Conservation (phyloP, 352 stramenopile genomes). For the Elongisporangium undulatum region DNA sequence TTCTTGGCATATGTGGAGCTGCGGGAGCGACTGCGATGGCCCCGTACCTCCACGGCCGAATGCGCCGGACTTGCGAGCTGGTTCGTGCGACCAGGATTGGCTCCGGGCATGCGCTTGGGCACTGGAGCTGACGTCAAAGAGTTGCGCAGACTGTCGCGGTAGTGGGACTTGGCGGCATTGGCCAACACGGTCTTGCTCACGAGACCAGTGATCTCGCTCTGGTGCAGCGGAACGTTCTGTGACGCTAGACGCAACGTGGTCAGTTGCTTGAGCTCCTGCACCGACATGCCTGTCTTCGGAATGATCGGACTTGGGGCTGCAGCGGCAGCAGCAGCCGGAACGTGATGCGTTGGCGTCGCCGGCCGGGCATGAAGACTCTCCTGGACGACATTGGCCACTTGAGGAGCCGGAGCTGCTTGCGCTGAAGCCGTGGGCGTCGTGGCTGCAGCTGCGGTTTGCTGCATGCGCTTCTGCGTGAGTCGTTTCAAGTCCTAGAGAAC, state of each 20-base stretch:
- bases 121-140: constrained; percentile 51
- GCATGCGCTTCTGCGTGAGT: constrained; percentile 83
- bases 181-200: constrained; percentile 73
- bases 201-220: constrained; percentile 62
- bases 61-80: constrained; percentile 20
- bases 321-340: constrained; percentile 37
- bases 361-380: constrained; percentile 11
- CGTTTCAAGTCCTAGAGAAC: constrained; percentile 57
- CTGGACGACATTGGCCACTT: not conserved
- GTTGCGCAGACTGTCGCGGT: constrained; percentile 55
- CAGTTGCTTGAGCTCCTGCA: constrained; percentile 85
- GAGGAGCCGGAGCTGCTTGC: constrained; percentile 12
- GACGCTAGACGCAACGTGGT: constrained; percentile 74
- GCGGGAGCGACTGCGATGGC: constrained; percentile 46
- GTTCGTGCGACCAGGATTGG: constrained; percentile 25
- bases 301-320: constrained; percentile 21
- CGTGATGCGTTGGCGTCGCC: constrained; percentile 62
- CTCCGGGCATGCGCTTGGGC: constrained; percentile 28
- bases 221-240: constrained; percentile 54
- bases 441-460: constrained; percentile 32
- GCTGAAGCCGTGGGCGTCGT: constrained; percentile 23
- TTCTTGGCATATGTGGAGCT: constrained; percentile 41
- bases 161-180: constrained; percentile 76
- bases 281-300: constrained; percentile 80
- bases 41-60: constrained; percentile 30